These are phyloP conservation scores for Chenopodium suecicum DNA, from an alignment of 148 eudicot genomes.

Conservation along the genomic window DNA sequence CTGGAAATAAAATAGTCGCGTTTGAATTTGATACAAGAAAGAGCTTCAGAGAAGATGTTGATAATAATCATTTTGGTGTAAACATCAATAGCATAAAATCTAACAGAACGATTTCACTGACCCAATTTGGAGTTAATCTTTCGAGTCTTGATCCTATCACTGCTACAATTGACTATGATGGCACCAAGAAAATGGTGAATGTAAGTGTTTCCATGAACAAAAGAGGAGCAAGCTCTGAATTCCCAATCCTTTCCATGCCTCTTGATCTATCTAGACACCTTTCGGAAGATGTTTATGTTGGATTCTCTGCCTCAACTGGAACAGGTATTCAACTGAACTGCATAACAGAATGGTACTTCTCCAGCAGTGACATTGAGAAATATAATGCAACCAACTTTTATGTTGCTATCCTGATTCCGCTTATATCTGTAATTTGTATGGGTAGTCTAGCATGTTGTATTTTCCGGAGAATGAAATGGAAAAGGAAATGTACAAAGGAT, in stretches of 20 bases:
- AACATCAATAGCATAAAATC: conserved; percentile 25
- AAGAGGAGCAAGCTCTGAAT: no score
- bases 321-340: conserved; percentile 29
- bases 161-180: conserved; percentile 27
- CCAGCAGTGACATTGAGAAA: no score
- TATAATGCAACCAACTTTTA: neutral
- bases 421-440: no score
- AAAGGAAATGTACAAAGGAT: no score
- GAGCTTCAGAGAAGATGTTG: conserved; percentile 32
- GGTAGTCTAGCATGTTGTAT: neutral
- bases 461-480: no score
- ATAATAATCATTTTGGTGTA: conserved; percentile 40
- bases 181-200: conserved; percentile 10
- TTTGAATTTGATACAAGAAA: no score
- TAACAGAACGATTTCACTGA: no score
- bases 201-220: neutral
- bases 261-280: conserved; percentile 28
- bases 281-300: conserved; percentile 29
- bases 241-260: neutral
- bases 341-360: conserved; percentile 32
- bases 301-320: conserved; percentile 42
- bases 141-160: conserved; percentile 19
- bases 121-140: no score
- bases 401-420: neutral
- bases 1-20: no score